Evolutionary conservation across 2,329 filamentous ascomycete genomes (phyloP), one percentile per base, ranked within the genome.

Genomic region (Scytalidium sp.): DNA sequence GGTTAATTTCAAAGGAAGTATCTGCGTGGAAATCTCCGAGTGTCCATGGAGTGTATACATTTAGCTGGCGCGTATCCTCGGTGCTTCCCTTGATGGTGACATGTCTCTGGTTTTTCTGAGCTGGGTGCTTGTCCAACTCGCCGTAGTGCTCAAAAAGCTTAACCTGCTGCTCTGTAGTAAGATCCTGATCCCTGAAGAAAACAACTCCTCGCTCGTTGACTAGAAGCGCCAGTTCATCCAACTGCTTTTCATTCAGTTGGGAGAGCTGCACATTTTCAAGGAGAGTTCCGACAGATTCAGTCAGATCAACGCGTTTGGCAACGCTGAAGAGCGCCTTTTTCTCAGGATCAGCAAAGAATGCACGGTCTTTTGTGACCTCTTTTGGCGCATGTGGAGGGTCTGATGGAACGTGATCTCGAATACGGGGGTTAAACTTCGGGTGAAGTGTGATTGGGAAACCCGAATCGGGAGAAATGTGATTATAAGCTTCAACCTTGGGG

Each of bases 251-350:
- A 44, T 51, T 50, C 25, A 63, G 46, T 50, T 60, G 50, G 27
- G 52, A 55, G 5, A 64, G 50, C 47, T 65, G 62, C 4, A 62
- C 51, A 41, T 52, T 47, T 22, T 51, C 47, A 3, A 65, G 51
- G 32, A 58, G 54, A 2, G 62, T 64, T 15, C 72, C 73, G 41
- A 75, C 65, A 0, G 69, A 71, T 54, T 75, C 72, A 6, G 72
- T 75, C 45, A 76, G 53, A 41, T 75, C 70, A 3, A 64, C 59
- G 3, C 58, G 58, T 42, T 64, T 71, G 2, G 72, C 69, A 2
- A 64, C 67, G 0, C 69, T 61, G 27, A 75, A 59, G 9, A 77
- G 61, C 0, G 71, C 63, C 46, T 68, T 70, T 60, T 75, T 75
- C 29, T 70, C 64, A 1, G 73, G 70, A 47, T 77, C 71, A 2